phyloP scores from a whole-genome alignment of 805 yeast species.

The Jamesozyma hellenica region DNA sequence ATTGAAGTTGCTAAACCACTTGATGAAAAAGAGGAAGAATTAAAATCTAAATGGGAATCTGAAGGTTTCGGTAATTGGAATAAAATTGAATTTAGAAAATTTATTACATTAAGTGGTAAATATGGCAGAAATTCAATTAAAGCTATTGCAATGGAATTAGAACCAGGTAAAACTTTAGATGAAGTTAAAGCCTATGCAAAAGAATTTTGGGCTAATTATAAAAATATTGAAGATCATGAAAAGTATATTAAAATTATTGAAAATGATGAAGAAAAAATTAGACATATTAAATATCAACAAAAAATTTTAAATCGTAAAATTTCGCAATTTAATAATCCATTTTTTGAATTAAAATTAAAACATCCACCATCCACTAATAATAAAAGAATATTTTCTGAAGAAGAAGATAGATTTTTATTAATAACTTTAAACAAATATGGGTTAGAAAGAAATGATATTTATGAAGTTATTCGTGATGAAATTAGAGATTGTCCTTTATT shows the following conservation, averaged over 20 bases:
- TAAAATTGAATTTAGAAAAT: constrained; percentile 78
- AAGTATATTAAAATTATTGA: constrained; percentile 72
- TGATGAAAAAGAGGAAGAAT: constrained; percentile 68
- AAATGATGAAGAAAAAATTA: constrained; percentile 76
- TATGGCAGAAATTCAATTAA: constrained; percentile 70
- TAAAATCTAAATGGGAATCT: constrained; percentile 46
- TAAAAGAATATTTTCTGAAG: constrained; percentile 64
- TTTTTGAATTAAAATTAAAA: constrained; percentile 65
- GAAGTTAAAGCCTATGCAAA: constrained; percentile 72
- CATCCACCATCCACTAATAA: constrained; percentile 55
- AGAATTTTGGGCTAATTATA: constrained; percentile 72
- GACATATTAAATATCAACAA: constrained; percentile 56
- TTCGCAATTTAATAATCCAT: constrained; percentile 62
- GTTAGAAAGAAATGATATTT: constrained; percentile 65
- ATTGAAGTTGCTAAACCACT: constrained; percentile 68
- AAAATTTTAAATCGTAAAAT: constrained; percentile 74
- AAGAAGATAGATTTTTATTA: constrained; percentile 82
- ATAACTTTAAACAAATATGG: constrained; percentile 75
- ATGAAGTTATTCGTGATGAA: constrained; percentile 68
- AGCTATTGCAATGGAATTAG: constrained; percentile 65
- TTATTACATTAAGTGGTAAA: constrained; percentile 65
- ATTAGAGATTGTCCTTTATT: constrained; percentile 70
- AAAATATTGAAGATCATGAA: constrained; percentile 82
- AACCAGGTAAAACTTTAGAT: constrained; percentile 65
- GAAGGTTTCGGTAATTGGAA: constrained; percentile 80